phyloP scores from a whole-genome alignment of 2,329 filamentous ascomycete genomes.

The Cryphonectria radicalis region DNA sequence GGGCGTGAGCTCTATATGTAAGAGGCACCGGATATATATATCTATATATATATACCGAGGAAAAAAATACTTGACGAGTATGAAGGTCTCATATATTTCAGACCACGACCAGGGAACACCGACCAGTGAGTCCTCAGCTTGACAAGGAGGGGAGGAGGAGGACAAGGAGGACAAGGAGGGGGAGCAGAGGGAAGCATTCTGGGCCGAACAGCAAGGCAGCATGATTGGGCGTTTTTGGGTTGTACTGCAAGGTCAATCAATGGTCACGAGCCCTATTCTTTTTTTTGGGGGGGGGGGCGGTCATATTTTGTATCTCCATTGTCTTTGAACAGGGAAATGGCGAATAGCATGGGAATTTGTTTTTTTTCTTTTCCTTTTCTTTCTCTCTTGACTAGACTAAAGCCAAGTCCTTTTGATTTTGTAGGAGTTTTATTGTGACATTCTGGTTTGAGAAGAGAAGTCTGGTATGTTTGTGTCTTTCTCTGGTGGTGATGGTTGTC shows the following conservation, averaged over 20 bases:
- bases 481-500: not conserved
- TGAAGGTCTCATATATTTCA: not conserved
- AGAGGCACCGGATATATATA: not conserved
- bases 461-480: not conserved
- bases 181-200: not conserved
- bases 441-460: not conserved
- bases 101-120: not conserved
- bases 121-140: not conserved
- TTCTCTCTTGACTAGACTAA: not conserved
- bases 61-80: not conserved
- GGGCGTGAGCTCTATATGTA: not conserved
- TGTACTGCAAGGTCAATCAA: conserved; percentile 8
- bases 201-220: not conserved
- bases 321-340: not conserved
- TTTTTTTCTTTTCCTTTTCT: not conserved
- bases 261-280: not conserved
- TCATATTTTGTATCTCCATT: too few species aligned
- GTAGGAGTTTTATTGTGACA: not conserved
- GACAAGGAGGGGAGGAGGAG: not conserved
- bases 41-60: too few species aligned
- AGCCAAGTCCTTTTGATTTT: not conserved
- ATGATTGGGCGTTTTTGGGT: conserved; percentile 26
- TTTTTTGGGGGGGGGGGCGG: too few species aligned
- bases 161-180: not conserved
- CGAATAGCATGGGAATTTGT: not conserved